Base-by-base conservation (phyloP, 306 rosid genomes). In the Mucuna pruriens region DNA sequence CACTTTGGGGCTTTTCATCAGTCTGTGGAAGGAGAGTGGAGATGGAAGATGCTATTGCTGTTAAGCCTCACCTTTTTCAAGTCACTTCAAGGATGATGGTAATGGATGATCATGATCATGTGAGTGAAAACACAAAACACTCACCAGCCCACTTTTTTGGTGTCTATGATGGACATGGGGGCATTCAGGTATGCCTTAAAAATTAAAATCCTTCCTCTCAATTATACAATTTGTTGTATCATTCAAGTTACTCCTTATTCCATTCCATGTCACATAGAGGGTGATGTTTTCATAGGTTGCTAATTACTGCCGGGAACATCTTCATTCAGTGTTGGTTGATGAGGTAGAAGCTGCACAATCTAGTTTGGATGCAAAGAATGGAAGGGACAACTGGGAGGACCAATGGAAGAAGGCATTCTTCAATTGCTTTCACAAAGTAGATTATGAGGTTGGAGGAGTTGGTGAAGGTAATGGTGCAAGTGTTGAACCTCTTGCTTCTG, bases 121-220 rank as follows among this genome's bases (percentile, higher is more conserved):
- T 45, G 68, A 73, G 75, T 49, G 86, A 76, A 61, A 75, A 73
- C 46, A 17, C 76, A 36, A 57, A 72, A 77, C 31, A 48, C 31
- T 81, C 82, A 10, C 65, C 34, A 19, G 89, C 89, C 39, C 97
- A 91, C 85, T 86, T 91, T 83, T 90, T 87, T 74, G 93, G 93
- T 11, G 94, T 91, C 77, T 93, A 90, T 76, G 97, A 93, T 82
- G 97, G 97, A 46, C 97, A 93, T 75, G 94, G 97, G 0, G 97
- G 97, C 61, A 84, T 46, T 75, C 88, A 90, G 97, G 97, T 91
- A 85, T 68, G 81, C 45, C 51, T 34, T 61, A 31, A 71, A 42
- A 34, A 45, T 34, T 61, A 31, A 71, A 42, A 34, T 64, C 29
- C 65, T 20, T 67, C 38, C 20, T 55, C 34, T 48, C 20, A 23